phyloP scores from a whole-genome alignment of 2,329 filamentous ascomycete species.

The Alternaria gansuensis region DNA sequence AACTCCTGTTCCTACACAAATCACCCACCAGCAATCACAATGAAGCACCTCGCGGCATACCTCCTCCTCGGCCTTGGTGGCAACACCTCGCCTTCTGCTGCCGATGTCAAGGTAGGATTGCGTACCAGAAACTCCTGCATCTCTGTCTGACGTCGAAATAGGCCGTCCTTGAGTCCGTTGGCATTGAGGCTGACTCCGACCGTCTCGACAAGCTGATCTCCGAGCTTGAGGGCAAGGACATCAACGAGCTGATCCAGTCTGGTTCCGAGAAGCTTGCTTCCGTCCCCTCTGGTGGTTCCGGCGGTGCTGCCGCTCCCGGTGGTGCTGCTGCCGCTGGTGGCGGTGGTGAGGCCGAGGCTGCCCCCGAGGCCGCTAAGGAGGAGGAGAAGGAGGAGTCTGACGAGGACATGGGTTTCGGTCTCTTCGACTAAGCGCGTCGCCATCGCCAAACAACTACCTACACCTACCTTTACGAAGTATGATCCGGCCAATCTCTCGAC shows the following conservation, averaged over 20 bases:
- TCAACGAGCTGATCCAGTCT: slow-evolving; percentile 94
- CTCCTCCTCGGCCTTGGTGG: slow-evolving; percentile 94
- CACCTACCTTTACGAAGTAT: slow-evolving; percentile 39
- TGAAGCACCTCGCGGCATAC: slow-evolving; percentile 99
- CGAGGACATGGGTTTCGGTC: slow-evolving; percentile 78
- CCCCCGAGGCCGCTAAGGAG: slow-evolving; percentile 69
- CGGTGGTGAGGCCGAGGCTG: slow-evolving; percentile 57
- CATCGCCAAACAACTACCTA: slow-evolving; percentile 20
- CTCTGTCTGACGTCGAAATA: slow-evolving; percentile 51
- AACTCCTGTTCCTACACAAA: slow-evolving; percentile 75
- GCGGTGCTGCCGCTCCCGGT: slow-evolving; percentile 71
- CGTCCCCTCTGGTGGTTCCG: slow-evolving; percentile 90
- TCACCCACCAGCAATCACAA: slow-evolving; percentile 66
- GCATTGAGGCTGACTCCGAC: slow-evolving; percentile 88
- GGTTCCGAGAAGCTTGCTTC: slow-evolving; percentile 95
- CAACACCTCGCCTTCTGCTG: slow-evolving; percentile 86
- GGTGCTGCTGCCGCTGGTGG: slow-evolving; percentile 73
- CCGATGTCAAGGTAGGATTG: slow-evolving; percentile 69
- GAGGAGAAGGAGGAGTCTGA: slow-evolving; percentile 81
- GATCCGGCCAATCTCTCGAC: slow-evolving; percentile 40
- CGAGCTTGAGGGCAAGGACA: slow-evolving; percentile 90
- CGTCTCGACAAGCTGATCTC: slow-evolving; percentile 86
- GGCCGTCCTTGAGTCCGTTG: slow-evolving; percentile 90
- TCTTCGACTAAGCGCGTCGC: slow-evolving; percentile 67
- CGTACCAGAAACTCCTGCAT: not conserved